phyloP scores from a whole-genome alignment of 208 protist genomes.

The Trypanosoma cruzi region DNA sequence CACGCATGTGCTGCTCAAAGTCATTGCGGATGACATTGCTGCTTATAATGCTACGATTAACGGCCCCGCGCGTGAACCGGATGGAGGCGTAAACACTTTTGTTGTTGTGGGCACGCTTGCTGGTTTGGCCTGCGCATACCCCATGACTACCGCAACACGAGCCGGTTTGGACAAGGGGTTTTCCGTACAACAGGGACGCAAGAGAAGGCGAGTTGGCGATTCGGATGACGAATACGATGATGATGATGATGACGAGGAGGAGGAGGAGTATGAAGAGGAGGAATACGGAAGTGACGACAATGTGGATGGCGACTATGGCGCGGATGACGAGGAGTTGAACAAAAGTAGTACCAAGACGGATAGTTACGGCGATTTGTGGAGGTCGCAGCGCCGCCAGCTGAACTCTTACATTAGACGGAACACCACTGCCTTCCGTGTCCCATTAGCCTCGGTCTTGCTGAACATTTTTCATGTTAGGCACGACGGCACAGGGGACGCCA shows the following conservation, averaged over 20 bases:
- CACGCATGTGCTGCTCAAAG: slow-evolving; percentile 23
- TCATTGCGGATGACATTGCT: slow-evolving; percentile 15
- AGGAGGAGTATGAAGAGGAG: slow-evolving; percentile 15
- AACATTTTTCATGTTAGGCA: slow-evolving; percentile 30
- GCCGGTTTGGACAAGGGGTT: background rate
- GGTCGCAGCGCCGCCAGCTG: slow-evolving; percentile 2
- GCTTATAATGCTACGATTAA: background rate
- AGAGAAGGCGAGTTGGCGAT: slow-evolving; percentile 12
- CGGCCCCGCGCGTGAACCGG: background rate
- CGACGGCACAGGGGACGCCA: background rate
- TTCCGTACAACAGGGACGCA: background rate
- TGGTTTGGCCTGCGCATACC: slow-evolving; percentile 29
- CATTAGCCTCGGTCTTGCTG: slow-evolving; percentile 32
- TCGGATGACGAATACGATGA: slow-evolving; percentile 15
- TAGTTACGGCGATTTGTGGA: background rate
- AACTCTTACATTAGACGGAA: slow-evolving; percentile 11
- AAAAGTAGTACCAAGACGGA: background rate
- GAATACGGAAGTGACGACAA: background rate
- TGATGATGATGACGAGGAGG: slow-evolving; percentile 3
- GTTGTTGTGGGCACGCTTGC: slow-evolving; percentile 26
- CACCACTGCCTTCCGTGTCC: slow-evolving; percentile 23
- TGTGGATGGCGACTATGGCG: background rate
- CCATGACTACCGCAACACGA: slow-evolving; percentile 21
- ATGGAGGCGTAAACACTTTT: background rate
- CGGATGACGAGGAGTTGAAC: slow-evolving; percentile 4